These are phyloP conservation scores for Penicillium digitatum DNA, from an alignment of 2,329 filamentous ascomycete genomes.

Conservation along the genomic window DNA sequence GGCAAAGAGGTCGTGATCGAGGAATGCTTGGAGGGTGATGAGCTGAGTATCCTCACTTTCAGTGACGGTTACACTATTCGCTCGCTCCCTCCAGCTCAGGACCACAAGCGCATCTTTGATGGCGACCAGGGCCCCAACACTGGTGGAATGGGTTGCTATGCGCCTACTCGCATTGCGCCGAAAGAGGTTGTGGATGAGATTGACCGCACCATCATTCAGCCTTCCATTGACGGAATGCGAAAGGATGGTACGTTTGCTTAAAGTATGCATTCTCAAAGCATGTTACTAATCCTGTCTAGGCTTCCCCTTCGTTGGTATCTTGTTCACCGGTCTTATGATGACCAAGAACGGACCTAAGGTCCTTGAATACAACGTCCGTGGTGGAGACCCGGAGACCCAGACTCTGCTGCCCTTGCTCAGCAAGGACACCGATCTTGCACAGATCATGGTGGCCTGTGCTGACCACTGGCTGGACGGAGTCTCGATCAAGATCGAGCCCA, in stretches of 20 bases:
- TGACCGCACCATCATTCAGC: conserved; percentile 77
- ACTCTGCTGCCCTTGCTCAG: conserved; percentile 75
- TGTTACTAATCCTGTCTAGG: conserved; percentile 22
- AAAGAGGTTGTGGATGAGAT: conserved; percentile 72
- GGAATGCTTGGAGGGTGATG: conserved; percentile 85
- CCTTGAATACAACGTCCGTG: conserved; percentile 89
- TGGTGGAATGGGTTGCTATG: conserved; percentile 96
- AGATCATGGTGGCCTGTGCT: conserved; percentile 82
- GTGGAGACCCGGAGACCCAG: conserved; percentile 89
- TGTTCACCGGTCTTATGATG: conserved; percentile 76
- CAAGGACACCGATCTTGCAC: conserved; percentile 74
- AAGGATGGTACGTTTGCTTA: conserved; percentile 66
- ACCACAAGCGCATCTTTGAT: conserved; percentile 93
- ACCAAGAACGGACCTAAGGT: conserved; percentile 74
- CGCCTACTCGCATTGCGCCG: conserved; percentile 76
- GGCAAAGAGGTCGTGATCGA: conserved; percentile 93
- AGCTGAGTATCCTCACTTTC: conserved; percentile 87
- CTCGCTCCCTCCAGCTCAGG: conserved; percentile 84
- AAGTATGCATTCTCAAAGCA: conserved; percentile 67
- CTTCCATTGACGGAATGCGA: conserved; percentile 84
- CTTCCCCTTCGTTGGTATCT: conserved; percentile 44
- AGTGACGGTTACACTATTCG: conserved; percentile 81
- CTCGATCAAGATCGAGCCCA: conserved; percentile 61
- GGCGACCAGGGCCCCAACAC: conserved; percentile 90
- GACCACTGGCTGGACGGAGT: conserved; percentile 69